These are phyloP conservation scores for Colletotrichum theobromicola DNA, from an alignment of 2,329 filamentous ascomycete species.

Conservation along the genomic window DNA sequence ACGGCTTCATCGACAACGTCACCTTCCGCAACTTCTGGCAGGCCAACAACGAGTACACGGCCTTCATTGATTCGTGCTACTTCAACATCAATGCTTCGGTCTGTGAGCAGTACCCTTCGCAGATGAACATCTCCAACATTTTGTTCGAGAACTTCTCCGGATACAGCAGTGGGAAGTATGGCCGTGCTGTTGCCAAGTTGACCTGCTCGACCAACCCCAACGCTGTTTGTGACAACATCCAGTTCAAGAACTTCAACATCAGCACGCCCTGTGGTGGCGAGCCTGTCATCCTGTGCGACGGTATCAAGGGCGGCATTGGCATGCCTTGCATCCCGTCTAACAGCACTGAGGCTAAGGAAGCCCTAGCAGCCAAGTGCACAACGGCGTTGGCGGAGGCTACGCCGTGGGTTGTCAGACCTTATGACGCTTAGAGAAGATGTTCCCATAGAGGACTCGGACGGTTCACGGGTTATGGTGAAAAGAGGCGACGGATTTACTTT, in stretches of 20 bases:
- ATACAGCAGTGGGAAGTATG: slow-evolving; percentile 58
- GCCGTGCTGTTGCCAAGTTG: slow-evolving; percentile 55
- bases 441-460: background rate
- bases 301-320: slow-evolving; percentile 41
- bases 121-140: slow-evolving; percentile 60
- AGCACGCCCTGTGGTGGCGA: slow-evolving; percentile 52
- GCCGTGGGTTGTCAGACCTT: slow-evolving; percentile 26
- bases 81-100: slow-evolving; percentile 63
- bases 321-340: slow-evolving; percentile 37
- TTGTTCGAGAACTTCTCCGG: slow-evolving; percentile 62
- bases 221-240: slow-evolving; percentile 59
- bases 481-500: background rate
- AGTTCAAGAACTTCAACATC: slow-evolving; percentile 58
- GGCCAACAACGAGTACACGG: slow-evolving; percentile 66
- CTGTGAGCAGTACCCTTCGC: slow-evolving; percentile 62
- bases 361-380: slow-evolving; percentile 35
- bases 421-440: background rate
- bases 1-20: slow-evolving; percentile 64
- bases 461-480: background rate
- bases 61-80: slow-evolving; percentile 54
- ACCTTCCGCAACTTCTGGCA: slow-evolving; percentile 63
- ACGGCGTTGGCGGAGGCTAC: slow-evolving; percentile 29
- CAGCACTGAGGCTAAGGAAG: slow-evolving; percentile 35
- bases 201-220: slow-evolving; percentile 56
- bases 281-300: slow-evolving; percentile 56